Evolutionary conservation across 805 yeast genomes (phyloP).

Genomic region (Hanseniaspora taiwanica): DNA sequence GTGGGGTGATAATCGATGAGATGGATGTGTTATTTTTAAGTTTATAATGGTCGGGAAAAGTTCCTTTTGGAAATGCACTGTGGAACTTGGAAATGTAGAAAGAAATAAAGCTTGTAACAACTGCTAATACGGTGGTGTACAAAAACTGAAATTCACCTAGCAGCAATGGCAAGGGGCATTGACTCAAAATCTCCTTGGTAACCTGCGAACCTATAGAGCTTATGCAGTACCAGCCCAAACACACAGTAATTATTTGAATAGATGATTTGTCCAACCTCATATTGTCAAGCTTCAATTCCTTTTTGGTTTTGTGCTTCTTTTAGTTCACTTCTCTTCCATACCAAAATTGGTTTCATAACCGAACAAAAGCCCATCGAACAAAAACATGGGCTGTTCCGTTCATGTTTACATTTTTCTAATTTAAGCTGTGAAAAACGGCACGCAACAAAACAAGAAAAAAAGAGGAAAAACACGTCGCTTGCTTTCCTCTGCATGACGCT

Average conservation of each 20-base stretch:
- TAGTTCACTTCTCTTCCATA: no score
- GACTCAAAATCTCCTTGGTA: constrained; percentile 40
- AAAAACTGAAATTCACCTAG: constrained; percentile 53
- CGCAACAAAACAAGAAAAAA: no score
- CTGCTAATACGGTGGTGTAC: constrained; percentile 33
- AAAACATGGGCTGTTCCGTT: no score
- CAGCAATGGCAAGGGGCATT: constrained; percentile 48
- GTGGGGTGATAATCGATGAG: constrained; percentile 14
- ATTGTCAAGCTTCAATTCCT: no score
- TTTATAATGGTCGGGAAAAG: constrained; percentile 31
- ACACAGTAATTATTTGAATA: constrained; percentile 26
- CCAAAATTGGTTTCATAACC: no score
- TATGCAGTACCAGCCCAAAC: constrained; percentile 47
- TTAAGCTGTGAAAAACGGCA: no score
- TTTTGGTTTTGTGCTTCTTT: no score
- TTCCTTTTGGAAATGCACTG: constrained; percentile 37
- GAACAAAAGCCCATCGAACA: no score
- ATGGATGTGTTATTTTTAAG: constrained; percentile 9
- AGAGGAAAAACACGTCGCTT: no score
- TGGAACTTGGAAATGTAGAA: constrained; percentile 21
- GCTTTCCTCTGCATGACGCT: no score
- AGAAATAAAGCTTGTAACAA: constrained; percentile 26
- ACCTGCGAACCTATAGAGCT: constrained; percentile 55
- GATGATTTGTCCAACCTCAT: background rate
- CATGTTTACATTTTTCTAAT: no score